These are phyloP conservation scores for Exophiala bonariae DNA, from an alignment of 2,329 filamentous ascomycete genomes.

Conservation along the genomic window DNA sequence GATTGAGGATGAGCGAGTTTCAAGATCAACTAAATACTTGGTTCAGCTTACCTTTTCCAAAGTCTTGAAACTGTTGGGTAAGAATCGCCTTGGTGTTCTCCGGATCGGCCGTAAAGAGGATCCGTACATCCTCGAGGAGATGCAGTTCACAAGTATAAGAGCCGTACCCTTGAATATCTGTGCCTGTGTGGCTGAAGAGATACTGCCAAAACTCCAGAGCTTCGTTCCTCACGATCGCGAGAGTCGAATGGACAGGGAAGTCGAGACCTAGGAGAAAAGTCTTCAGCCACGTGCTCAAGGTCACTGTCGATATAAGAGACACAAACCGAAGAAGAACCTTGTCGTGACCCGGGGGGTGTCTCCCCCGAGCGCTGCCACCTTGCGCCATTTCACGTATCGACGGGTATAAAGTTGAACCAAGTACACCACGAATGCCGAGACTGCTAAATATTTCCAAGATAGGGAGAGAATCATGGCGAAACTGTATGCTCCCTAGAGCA, in stretches of 20 bases:
- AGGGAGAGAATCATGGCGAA: constrained; percentile 14
- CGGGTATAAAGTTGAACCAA: constrained; percentile 16
- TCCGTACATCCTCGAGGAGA: constrained; percentile 39
- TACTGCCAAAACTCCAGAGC: constrained; percentile 26
- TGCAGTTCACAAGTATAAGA: constrained; percentile 23
- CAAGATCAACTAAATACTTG: constrained; percentile 46
- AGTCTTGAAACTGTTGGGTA: constrained; percentile 83
- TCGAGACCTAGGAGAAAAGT: constrained; percentile 18
- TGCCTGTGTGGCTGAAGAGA: constrained; percentile 21
- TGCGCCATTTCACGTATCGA: constrained; percentile 18
- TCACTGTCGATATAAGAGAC: background rate
- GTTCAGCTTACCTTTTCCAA: constrained; percentile 68
- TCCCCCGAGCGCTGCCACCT: constrained; percentile 15
- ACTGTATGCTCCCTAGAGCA: no score
- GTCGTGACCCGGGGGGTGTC: constrained; percentile 19
- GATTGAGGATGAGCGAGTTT: background rate
- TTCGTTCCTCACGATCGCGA: constrained; percentile 16
- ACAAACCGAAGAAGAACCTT: constrained; percentile 21
- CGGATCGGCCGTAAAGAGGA: constrained; percentile 75
- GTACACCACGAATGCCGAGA: constrained; percentile 8
- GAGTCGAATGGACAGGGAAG: constrained; percentile 22
- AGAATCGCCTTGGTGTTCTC: constrained; percentile 91
- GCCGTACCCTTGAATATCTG: constrained; percentile 10
- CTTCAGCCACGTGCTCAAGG: background rate
- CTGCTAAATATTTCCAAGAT: constrained; percentile 17